Evolutionary conservation across 257 asterid genomes (phyloP), one percentile per base, ranked within the genome.

Genomic region (Solanum rostratum): DNA sequence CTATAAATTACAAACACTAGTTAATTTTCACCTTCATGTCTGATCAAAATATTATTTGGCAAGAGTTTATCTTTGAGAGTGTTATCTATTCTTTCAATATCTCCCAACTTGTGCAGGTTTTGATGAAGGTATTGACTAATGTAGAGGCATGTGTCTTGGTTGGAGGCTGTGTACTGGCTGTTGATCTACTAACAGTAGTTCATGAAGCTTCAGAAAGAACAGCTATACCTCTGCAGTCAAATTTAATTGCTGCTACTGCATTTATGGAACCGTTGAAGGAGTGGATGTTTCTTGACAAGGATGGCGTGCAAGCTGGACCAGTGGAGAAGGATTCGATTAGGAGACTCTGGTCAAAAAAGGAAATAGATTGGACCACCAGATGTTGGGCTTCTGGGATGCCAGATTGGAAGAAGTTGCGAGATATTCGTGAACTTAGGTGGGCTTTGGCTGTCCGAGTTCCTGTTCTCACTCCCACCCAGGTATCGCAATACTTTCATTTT

Each of bases 191-290:
- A 76, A 92, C 99, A 24, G 95, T 86, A 71, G 94, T 92, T 85
- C 99, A 94, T 84, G 99, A 97, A 90, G 97, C 99, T 91, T 94
- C 98, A 59, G 99, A 97, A 89, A 90, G 99, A 89, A 95, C 99
- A 80, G 92, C 97, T 87, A 97, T 97, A 87, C 99, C 99, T 24
- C 88, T 97, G 90, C 99, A 97, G 89, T 97, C 99, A 59, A 97
- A 97, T 87, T 89, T 97, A 91, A 95, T 97, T 85, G 99, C 99
- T 83, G 97, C 99, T 86, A 89, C 94, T 91, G 98, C 99, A 82
- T 97, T 97, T 88, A 94, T 93, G 97, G 99, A 97, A 86, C 99
- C 99, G 18, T 83, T 91, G 84, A 97, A 97, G 91, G 98, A 95
- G 89, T 97, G 99, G 99, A 93, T 90, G 95, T 92, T 92, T 86